A percentile compares a stretch with the other conserved stretches of the same genome.
phyloP scores from a whole-genome alignment of 2,329 filamentous ascomycete species.

The Botrytis sinoallii region DNA sequence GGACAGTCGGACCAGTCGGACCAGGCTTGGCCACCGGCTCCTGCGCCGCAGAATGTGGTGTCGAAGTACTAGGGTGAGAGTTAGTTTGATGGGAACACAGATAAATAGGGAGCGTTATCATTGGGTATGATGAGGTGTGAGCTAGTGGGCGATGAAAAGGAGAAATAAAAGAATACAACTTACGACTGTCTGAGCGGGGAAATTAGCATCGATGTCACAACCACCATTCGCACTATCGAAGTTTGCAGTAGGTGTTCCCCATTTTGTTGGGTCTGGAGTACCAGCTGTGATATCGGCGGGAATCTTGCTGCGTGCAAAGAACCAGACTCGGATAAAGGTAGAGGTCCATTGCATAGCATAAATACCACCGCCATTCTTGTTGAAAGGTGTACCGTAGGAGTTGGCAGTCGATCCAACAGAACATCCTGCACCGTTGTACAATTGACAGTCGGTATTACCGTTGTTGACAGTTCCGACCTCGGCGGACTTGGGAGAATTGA shows the following conservation, averaged over 20 bases:
- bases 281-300: conserved; percentile 64
- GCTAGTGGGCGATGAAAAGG: neutral
- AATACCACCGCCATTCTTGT: conserved; percentile 43
- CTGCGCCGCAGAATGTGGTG: conserved; percentile 82
- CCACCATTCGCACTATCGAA: conserved; percentile 48
- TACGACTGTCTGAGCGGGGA: conserved; percentile 70
- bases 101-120: too few species aligned
- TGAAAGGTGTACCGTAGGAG: conserved; percentile 35
- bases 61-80: conserved; percentile 50
- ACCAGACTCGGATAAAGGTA: conserved; percentile 48
- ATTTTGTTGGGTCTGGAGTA: conserved; percentile 60
- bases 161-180: conserved; percentile 10
- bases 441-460: conserved; percentile 39
- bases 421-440: conserved; percentile 44
- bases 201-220: conserved; percentile 69
- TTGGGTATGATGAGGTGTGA: too few species aligned
- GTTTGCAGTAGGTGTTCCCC: conserved; percentile 64
- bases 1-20: conserved; percentile 46
- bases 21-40: conserved; percentile 61
- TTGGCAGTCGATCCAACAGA: conserved; percentile 37
- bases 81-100: neutral
- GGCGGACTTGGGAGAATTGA: conserved; percentile 21
- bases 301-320: conserved; percentile 62
- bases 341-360: conserved; percentile 58
- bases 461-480: conserved; percentile 36